These are phyloP conservation scores for Teunomyces gatunensis DNA, from an alignment of 805 yeast species.

Conservation along the genomic window DNA sequence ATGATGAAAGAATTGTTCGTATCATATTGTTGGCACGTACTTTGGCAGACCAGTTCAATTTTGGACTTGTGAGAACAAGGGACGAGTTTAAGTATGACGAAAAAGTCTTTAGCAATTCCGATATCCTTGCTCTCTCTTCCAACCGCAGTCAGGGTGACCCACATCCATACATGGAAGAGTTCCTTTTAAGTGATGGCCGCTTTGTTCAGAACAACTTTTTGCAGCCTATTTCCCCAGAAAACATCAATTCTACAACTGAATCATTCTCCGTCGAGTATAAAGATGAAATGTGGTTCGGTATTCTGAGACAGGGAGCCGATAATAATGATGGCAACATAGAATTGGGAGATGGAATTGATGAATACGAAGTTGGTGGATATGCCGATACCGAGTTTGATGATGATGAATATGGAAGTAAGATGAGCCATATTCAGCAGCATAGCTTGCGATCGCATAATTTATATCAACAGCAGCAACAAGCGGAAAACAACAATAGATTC, in stretches of 20 bases:
- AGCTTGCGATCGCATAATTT: slow-evolving; percentile 13
- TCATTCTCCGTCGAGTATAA: slow-evolving; percentile 11
- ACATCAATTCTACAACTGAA: slow-evolving; percentile 19
- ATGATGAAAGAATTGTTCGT: slow-evolving; percentile 50
- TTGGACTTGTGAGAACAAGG: slow-evolving; percentile 51
- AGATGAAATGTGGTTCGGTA: slow-evolving; percentile 27
- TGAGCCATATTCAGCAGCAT: slow-evolving; percentile 5
- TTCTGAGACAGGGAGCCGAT: slow-evolving; percentile 12
- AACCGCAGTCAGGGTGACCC: slow-evolving; percentile 19
- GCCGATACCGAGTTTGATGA: slow-evolving; percentile 33
- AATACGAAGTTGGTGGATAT: slow-evolving; percentile 21
- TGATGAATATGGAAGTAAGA: slow-evolving; percentile 20
- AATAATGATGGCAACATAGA: slow-evolving; percentile 14
- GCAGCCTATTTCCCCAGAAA: slow-evolving; percentile 32
- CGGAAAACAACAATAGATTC: slow-evolving; percentile 8
- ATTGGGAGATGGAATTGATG: slow-evolving; percentile 22
- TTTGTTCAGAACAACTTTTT: slow-evolving; percentile 40
- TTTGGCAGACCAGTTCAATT: slow-evolving; percentile 50
- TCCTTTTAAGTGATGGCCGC: slow-evolving; percentile 39
- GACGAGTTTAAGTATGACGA: slow-evolving; percentile 45
- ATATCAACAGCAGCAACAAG: slow-evolving; percentile 18
- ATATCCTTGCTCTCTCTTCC: slow-evolving; percentile 17
- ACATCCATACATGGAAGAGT: slow-evolving; percentile 29
- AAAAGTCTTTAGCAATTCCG: slow-evolving; percentile 22
- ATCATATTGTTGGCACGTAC: slow-evolving; percentile 50